Evolutionary conservation across 2,329 filamentous ascomycete genomes (phyloP), one percentile per base, ranked within the genome.

Genomic region (Nectriaceae sp.): DNA sequence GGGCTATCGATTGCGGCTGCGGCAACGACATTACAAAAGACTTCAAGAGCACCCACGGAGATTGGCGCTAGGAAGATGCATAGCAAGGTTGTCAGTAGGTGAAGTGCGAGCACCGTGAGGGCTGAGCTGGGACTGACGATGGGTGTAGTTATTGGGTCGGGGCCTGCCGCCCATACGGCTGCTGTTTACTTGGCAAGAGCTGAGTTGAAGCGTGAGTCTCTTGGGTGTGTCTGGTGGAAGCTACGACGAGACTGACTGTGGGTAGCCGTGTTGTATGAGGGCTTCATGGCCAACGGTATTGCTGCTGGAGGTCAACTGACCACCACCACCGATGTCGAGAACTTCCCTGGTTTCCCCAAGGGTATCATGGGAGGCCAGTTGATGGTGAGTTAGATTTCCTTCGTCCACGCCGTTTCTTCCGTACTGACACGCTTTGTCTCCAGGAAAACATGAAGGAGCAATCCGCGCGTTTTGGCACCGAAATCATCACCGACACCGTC

Each of bases 251-350:
- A 16, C n/a, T 36, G 33, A 36, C 33, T 10, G 16, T 15, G 11
- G 33, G 20, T 54, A 84, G 84, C 94, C 55, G 89, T 97, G 55
- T 80, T 99, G 60, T 99, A 97, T 70, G 94, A 99, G 76, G 94
- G 94, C 62, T 96, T 99, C 82, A 85, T 99, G 70, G 94, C 94
- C 63, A 94, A 97, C 67, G 94, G 93, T 65, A 96, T 95, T 64
- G 94, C 94, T 5, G 90, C 94, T 38, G 94, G 94, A 61, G 94
- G 94, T 49, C 94, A 99, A 79, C 81, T 99, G 61, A 99, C 95
- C 46, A 99, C 95, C 21, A 99, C 94, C 46, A 97, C 96, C 65
- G 95, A 99, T 61, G 85, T 99, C 51, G 94, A 99, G 79, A 99
- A 99, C 82, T 99, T 88, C 74, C 94, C 94, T 21, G 94, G 94